Percentiles rank a stretch among this genome's conserved stretches.
These are phyloP conservation scores for Fusarium nelsonii DNA, from an alignment of 2,329 filamentous ascomycete species.

Conservation along the genomic window DNA sequence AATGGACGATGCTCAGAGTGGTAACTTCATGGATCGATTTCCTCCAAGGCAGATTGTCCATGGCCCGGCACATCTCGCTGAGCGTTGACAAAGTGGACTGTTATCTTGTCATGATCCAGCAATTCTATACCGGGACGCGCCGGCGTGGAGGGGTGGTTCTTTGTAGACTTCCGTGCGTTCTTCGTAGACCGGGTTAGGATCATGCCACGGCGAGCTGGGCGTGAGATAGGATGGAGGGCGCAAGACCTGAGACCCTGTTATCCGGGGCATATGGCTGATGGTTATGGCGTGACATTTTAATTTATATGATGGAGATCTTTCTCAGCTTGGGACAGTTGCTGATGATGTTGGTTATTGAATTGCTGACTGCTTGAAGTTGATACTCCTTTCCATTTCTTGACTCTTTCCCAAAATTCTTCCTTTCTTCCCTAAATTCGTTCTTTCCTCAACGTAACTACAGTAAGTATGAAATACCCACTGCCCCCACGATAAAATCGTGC, in stretches of 20 bases:
- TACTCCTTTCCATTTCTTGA: background rate
- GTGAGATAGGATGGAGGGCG: conserved; percentile 28
- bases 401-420: conserved; percentile 1
- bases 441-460: background rate
- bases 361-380: background rate
- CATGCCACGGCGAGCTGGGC: conserved; percentile 45
- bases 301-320: conserved; percentile 21
- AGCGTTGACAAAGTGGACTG: conserved; percentile 47
- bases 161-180: conserved; percentile 36
- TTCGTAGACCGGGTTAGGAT: conserved; percentile 39
- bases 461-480: conserved; percentile 2
- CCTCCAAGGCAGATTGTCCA: conserved; percentile 17
- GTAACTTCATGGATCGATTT: conserved; percentile 35
- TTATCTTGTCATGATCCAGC: conserved; percentile 45
- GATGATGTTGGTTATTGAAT: background rate
- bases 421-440: background rate
- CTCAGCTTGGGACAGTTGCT: conserved; percentile 14
- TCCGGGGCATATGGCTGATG: conserved; percentile 2
- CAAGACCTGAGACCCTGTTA: conserved; percentile 19
- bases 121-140: conserved; percentile 44
- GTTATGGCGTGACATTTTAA: conserved; percentile 34
- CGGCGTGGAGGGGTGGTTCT: conserved; percentile 40
- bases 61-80: conserved; percentile 26
- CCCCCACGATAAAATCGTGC: conserved; percentile 23
- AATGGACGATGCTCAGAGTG: conserved; percentile 8